phyloP scores from a whole-genome alignment of 352 stramenopile genomes.

The Globisporangium echinulatum region DNA sequence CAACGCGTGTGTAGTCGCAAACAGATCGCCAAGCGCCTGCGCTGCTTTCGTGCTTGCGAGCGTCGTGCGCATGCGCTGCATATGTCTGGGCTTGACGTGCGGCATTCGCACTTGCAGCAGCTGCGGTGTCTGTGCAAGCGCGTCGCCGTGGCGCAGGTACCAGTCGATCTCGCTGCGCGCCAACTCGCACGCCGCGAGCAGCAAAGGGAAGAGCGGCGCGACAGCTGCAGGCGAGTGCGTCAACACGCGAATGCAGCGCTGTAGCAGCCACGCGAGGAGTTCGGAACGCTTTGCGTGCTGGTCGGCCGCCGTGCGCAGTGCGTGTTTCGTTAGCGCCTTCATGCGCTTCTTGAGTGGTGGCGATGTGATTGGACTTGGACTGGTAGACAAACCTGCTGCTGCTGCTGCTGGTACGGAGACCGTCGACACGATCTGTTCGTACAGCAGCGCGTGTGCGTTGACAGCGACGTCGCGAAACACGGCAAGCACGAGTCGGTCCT shows the following conservation, averaged over 20 bases:
- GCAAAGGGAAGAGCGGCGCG: conserved; percentile 37
- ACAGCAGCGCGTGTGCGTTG: conserved; percentile 56
- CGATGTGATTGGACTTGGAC: not conserved
- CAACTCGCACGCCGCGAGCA: conserved; percentile 28
- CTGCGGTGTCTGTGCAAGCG: conserved; percentile 1
- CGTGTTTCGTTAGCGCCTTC: conserved; percentile 36
- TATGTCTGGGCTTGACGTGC: conserved; percentile 47
- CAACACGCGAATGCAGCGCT: conserved; percentile 27
- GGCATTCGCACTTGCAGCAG: conserved; percentile 17
- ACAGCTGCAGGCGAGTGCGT: conserved; percentile 31
- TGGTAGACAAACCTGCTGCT: conserved; percentile 1
- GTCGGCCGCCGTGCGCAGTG: conserved; percentile 28
- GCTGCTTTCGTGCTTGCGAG: conserved; percentile 13
- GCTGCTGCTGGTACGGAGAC: conserved; percentile 4
- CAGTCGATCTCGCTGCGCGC: conserved; percentile 49
- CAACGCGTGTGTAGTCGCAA: conserved; percentile 20
- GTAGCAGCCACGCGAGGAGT: conserved; percentile 32
- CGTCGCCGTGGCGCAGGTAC: conserved; percentile 26
- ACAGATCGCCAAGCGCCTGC: conserved; percentile 15
- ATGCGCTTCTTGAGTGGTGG: conserved; percentile 34
- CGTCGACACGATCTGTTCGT: conserved; percentile 38
- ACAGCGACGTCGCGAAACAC: conserved; percentile 37
- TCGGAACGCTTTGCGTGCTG: conserved; percentile 31
- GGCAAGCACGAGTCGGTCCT: conserved; percentile 39
- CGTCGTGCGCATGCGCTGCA: conserved; percentile 23